A percentile compares a stretch with the other conserved stretches of the same genome.
Evolutionary conservation across 2,329 filamentous ascomycete species (phyloP).

Genomic region (Teratosphaeriaceae sp.): DNA sequence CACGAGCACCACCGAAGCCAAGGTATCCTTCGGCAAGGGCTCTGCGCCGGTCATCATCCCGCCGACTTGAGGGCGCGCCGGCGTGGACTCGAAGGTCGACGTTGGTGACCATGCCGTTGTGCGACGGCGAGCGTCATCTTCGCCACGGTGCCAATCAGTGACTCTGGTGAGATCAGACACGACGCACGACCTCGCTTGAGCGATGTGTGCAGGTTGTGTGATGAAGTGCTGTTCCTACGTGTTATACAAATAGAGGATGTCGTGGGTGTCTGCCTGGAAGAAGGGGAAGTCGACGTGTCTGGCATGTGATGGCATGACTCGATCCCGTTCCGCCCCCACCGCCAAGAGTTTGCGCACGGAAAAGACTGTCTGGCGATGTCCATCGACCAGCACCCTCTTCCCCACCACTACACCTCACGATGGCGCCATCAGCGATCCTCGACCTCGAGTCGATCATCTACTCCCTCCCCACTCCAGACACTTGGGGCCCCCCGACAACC

Average conservation of each 20-base stretch:
- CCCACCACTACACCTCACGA: conserved; percentile 20
- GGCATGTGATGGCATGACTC: background rate
- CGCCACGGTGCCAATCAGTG: too few relatives aligned
- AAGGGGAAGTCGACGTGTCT: background rate
- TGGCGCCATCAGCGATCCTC: conserved; percentile 39
- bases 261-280: too few relatives aligned
- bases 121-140: too few relatives aligned
- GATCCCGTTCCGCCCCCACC: background rate
- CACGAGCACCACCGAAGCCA: conserved; percentile 27
- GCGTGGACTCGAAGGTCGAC: conserved; percentile 42
- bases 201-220: too few relatives aligned
- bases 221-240: too few relatives aligned
- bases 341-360: background rate
- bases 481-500: conserved; percentile 79
- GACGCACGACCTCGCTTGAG: too few relatives aligned
- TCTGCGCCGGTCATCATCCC: conserved; percentile 36
- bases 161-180: too few relatives aligned
- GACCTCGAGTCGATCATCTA: conserved; percentile 38
- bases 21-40: conserved; percentile 36
- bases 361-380: background rate
- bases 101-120: conserved; percentile 12
- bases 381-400: background rate
- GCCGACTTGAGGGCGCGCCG: conserved; percentile 35
- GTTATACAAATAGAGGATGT: too few relatives aligned
- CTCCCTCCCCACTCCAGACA: conserved; percentile 36